Evolutionary conservation across 108 stramenopile species (phyloP).

Genomic region (Cyclotella kingstonii): DNA sequence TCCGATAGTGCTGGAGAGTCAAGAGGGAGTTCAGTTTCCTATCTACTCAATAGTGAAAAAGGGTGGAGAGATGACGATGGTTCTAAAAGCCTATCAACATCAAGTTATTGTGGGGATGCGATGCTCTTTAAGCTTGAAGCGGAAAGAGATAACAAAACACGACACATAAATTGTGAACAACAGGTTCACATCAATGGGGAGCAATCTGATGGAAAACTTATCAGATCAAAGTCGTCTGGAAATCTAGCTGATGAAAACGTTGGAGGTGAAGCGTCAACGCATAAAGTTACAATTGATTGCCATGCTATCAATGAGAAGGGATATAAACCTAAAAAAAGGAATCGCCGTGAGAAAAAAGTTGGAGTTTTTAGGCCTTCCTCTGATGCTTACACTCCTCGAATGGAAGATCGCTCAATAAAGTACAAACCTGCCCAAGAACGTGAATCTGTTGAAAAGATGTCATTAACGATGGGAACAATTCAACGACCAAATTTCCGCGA

Average conservation of each 20-base stretch:
- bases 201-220: conserved; percentile 2
- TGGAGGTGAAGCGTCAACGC: background rate
- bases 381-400: conserved; percentile 86
- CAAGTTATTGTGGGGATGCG: background rate
- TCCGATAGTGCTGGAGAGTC: conserved; percentile 17
- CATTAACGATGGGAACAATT: conserved; percentile 79
- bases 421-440: conserved; percentile 72
- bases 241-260: conserved; percentile 10
- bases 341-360: conserved; percentile 29
- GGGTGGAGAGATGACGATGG: background rate
- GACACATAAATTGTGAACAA: background rate
- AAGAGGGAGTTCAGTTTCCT: conserved; percentile 16
- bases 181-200: background rate
- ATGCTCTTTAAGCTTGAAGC: background rate
- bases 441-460: conserved; percentile 58
- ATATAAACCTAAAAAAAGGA: conserved; percentile 9
- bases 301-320: conserved; percentile 19
- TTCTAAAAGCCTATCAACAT: conserved; percentile 6
- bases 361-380: conserved; percentile 84
- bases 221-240: conserved; percentile 23
- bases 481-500: conserved; percentile 84
- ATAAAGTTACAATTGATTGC: conserved; percentile 20
- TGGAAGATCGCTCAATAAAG: conserved; percentile 66
- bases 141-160: background rate
- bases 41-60: background rate